These are phyloP conservation scores for Pisolithus tinctorius DNA, from an alignment of 768 basidiomycete species.

Conservation along the genomic window DNA sequence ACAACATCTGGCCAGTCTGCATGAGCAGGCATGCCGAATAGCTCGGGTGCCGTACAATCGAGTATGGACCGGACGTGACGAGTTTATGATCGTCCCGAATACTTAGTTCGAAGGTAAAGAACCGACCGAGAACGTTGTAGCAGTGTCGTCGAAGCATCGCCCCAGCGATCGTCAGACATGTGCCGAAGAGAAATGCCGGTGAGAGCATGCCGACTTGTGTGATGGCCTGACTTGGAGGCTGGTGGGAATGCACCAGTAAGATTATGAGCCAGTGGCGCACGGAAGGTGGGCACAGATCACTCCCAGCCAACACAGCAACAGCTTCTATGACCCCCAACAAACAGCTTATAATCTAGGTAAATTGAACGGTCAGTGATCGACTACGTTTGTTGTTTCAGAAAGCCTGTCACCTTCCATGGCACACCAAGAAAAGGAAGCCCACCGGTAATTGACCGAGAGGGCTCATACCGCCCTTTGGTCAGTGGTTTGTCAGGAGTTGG, in stretches of 20 bases:
- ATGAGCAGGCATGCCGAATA: conserved; percentile 12
- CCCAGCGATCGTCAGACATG: not conserved
- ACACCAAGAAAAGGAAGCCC: no score
- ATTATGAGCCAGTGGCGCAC: not conserved
- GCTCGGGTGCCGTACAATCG: conserved; percentile 17
- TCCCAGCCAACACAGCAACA: no score
- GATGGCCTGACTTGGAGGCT: not conserved
- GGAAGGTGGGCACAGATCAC: not conserved
- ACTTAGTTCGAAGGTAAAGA: conserved; percentile 14
- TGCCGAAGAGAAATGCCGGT: conserved; percentile 11
- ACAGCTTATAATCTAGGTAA: no score
- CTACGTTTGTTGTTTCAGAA: no score
- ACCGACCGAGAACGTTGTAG: conserved; percentile 9
- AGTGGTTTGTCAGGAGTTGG: no score
- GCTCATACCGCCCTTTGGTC: no score
- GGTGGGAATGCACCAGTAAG: not conserved
- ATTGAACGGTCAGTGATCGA: no score
- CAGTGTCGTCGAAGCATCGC: conserved; percentile 11
- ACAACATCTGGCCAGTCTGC: not conserved
- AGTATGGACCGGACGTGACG: conserved; percentile 13
- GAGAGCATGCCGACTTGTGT: not conserved
- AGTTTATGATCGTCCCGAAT: conserved; percentile 11
- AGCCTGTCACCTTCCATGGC: no score
- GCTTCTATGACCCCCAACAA: no score
- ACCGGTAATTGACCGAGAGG: no score